Conservation (phyloP, 1,139 yeast species). For the Saccharomycopsis hybrid region DNA sequence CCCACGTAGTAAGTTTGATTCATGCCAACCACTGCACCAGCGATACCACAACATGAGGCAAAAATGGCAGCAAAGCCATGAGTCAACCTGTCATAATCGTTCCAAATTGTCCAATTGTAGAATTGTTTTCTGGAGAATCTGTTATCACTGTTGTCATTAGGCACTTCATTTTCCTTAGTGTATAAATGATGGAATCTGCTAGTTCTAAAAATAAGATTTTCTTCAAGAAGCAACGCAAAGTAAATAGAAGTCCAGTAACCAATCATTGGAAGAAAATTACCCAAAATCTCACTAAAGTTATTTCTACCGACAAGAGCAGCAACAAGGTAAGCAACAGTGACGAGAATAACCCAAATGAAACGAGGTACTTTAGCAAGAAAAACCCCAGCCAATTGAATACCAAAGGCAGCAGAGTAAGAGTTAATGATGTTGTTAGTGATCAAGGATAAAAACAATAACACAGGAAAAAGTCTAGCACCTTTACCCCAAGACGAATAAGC, state of each 20-base stretch:
- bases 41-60: conserved; percentile 57
- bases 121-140: conserved; percentile 29
- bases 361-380: conserved; percentile 64
- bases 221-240: conserved; percentile 64
- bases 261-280: conserved; percentile 90
- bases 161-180: conserved; percentile 38
- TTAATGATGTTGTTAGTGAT: conserved; percentile 77
- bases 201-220: conserved; percentile 66
- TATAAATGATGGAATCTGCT: conserved; percentile 40
- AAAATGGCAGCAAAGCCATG: conserved; percentile 58
- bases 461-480: conserved; percentile 70
- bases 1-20: conserved; percentile 74
- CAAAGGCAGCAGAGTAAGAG: conserved; percentile 79
- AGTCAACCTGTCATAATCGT: conserved; percentile 48
- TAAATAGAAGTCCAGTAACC: conserved; percentile 93
- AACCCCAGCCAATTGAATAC: conserved; percentile 64
- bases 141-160: conserved; percentile 12
- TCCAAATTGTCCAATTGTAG: conserved; percentile 66
- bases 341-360: conserved; percentile 66
- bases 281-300: conserved; percentile 66
- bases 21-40: conserved; percentile 81
- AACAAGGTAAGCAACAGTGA: conserved; percentile 61
- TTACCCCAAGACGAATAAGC: conserved; percentile 74
- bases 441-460: conserved; percentile 65
- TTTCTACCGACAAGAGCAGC: conserved; percentile 73